These are phyloP conservation scores for Trichosporon sp. DNA, from an alignment of 1,284 basidiomycete species.

Conservation along the genomic window DNA sequence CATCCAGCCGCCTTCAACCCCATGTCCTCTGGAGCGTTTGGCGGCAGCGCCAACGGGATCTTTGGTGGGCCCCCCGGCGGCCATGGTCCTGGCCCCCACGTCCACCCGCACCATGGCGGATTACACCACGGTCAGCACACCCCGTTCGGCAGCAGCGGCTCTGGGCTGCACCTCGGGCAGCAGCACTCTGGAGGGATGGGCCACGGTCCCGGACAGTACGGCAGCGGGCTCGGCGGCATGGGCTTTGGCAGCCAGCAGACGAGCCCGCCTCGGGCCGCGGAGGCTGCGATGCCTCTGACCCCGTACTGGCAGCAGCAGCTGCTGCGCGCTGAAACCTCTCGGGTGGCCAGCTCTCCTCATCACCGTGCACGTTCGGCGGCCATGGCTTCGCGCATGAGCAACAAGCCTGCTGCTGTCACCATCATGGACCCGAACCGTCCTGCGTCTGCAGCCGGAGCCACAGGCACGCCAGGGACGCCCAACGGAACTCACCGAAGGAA, in stretches of 20 bases:
- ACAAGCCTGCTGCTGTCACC: slow-evolving; percentile 51
- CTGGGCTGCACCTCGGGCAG: slow-evolving; percentile 30
- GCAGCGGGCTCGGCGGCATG: slow-evolving; percentile 26
- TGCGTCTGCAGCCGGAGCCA: slow-evolving; percentile 7
- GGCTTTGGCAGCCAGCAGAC: slow-evolving; percentile 23
- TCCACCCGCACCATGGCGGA: slow-evolving; percentile 19
- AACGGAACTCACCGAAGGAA: slow-evolving; percentile 51
- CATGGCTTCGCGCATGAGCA: slow-evolving; percentile 54
- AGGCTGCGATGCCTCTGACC: slow-evolving; percentile 38
- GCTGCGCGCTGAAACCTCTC: slow-evolving; percentile 49
- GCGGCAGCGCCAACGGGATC: slow-evolving; percentile 16
- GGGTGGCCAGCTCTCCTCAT: slow-evolving; percentile 54
- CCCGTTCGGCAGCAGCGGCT: slow-evolving; percentile 26
- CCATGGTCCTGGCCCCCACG: slow-evolving; percentile 18
- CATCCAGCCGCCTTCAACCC: slow-evolving; percentile 26
- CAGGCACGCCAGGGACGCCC: slow-evolving; percentile 26
- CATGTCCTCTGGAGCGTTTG: slow-evolving; percentile 19
- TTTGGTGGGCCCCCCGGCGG: slow-evolving; percentile 19
- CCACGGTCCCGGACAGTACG: slow-evolving; percentile 22
- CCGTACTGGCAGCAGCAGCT: slow-evolving; percentile 51
- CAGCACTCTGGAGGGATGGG: slow-evolving; percentile 25
- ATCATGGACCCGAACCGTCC: slow-evolving; percentile 50
- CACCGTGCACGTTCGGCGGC: slow-evolving; percentile 58
- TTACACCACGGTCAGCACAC: slow-evolving; percentile 31
- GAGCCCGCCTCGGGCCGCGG: slow-evolving; percentile 40